Evolutionary conservation across 2,329 filamentous ascomycete species (phyloP), one percentile per base, ranked within the genome.

Genomic region (Sporothrix brunneoviolacea): DNA sequence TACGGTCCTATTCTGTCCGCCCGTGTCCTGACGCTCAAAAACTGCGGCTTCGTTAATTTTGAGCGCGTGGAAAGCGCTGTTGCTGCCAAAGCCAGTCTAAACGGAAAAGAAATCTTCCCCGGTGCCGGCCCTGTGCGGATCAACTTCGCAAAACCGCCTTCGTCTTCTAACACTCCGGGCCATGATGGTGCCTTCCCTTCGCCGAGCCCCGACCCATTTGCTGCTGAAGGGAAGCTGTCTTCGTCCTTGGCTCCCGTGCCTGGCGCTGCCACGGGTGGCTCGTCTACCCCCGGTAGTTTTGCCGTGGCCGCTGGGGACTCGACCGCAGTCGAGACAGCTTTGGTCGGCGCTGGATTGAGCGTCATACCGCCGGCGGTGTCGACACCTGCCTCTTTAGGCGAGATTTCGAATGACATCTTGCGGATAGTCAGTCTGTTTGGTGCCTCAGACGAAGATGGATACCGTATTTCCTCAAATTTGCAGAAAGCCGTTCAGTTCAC

Each of bases 41-140:
- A 95, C 69, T 98, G 93, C 65, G 93, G 91, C 3, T 98, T 98
- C 60, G 91, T 98, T 64, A 98, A 98, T 68, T 98, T 95, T 62
- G 90, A 97, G 68, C 84, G 82, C 53, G 71, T 93, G 27, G 91
- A 97, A 57, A 95, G 89, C 64, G 93, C 93, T 50, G 84, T 96
- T 35, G 83, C 88, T 54, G 93, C 93, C 15, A 94, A 91, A 66
- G 83, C 83, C 13, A 79, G 84, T 63, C 83, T 95, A 69, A 97
- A 97, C 62, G 90, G 90, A 61, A 96, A 95, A 68, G 93, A 98
- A 67, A 96, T 98, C 54, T 98, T 98, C 73, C 93, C 93, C 8
- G 93, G 93, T 50, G 91, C 91, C 52, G 93, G 93, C 1, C 90
- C 91, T 15, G 88, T 97, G 52, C 81, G 91, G 47, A 97, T 98